Evolutionary conservation across 345 rosid species (phyloP).

Genomic region (Ailanthus altissimus): DNA sequence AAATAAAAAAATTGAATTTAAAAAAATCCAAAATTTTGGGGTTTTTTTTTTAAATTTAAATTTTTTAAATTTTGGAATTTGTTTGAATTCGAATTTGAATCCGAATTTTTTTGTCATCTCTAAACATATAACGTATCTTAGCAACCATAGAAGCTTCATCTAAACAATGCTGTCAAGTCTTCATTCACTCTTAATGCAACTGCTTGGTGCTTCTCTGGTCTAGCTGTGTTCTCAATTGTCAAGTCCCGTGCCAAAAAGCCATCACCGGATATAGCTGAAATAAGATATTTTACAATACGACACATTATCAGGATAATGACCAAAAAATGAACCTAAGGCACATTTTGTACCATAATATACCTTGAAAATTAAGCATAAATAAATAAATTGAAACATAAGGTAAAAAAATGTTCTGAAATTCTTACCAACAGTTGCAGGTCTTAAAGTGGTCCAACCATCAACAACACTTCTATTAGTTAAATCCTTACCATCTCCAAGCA

Average conservation of each 20-base stretch:
- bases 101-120: too few relatives aligned
- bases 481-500: slow-evolving; percentile 74
- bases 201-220: slow-evolving; percentile 76
- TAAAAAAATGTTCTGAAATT: too few relatives aligned
- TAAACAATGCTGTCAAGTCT: slow-evolving; percentile 62
- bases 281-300: neutral
- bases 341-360: too few relatives aligned
- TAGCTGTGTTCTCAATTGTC: slow-evolving; percentile 72
- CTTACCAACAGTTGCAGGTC: slow-evolving; percentile 91
- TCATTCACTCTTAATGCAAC: slow-evolving; percentile 74
- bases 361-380: too few relatives aligned
- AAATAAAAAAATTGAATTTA: too few relatives aligned
- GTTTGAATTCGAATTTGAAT: too few relatives aligned
- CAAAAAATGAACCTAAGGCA: too few relatives aligned
- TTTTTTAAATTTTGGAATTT: too few relatives aligned
- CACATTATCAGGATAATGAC: neutral
- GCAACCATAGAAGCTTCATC: slow-evolving; percentile 60
- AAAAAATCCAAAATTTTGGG: too few relatives aligned
- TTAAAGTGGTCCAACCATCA: slow-evolving; percentile 92
- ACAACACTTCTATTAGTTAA: slow-evolving; percentile 63
- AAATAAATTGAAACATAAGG: too few relatives aligned
- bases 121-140: slow-evolving; percentile 76
- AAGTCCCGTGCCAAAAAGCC: slow-evolving; percentile 81
- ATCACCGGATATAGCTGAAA: slow-evolving; percentile 71
- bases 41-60: too few relatives aligned